phyloP scores from a whole-genome alignment of 768 basidiomycete species.

The Rhizopogon sp. region DNA sequence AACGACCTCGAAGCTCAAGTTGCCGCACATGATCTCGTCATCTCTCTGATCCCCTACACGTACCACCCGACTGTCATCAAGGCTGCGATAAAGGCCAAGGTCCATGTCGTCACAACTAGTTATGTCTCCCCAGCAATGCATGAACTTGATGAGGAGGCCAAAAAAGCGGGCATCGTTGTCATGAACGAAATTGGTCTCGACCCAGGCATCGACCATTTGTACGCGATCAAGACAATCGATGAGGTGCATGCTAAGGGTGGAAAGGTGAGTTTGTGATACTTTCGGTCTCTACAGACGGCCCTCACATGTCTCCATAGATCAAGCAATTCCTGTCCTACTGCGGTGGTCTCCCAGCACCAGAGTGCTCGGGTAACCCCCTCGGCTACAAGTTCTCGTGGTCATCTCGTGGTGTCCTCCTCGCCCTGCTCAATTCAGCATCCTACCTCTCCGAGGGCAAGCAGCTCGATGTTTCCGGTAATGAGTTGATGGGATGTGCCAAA shows the following conservation, averaged over 20 bases:
- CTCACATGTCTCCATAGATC: constrained; percentile 40
- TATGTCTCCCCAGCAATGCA: constrained; percentile 92
- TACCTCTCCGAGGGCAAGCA: constrained; percentile 66
- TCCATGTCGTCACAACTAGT: constrained; percentile 92
- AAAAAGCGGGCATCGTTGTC: constrained; percentile 87
- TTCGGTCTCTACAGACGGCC: neutral
- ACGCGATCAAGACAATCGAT: constrained; percentile 89
- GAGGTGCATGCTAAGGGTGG: constrained; percentile 95
- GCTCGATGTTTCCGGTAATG: constrained; percentile 64
- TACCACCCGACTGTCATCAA: constrained; percentile 87
- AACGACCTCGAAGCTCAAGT: constrained; percentile 75
- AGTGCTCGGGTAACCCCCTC: constrained; percentile 88
- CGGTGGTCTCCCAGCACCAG: constrained; percentile 91
- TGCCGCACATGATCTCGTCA: constrained; percentile 86
- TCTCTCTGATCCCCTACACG: constrained; percentile 95
- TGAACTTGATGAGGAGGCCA: constrained; percentile 74
- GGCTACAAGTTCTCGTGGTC: constrained; percentile 99
- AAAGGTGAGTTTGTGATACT: constrained; percentile 50
- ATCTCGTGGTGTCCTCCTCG: constrained; percentile 91
- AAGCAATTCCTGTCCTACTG: constrained; percentile 94
- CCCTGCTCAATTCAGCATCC: constrained; percentile 85
- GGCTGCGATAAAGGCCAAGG: constrained; percentile 78
- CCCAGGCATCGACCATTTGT: constrained; percentile 91
- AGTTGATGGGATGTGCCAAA: constrained; percentile 87
- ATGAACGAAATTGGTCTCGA: constrained; percentile 98